These are phyloP conservation scores for Ogataea ganodermae DNA, from an alignment of 805 yeast species.

Conservation along the genomic window DNA sequence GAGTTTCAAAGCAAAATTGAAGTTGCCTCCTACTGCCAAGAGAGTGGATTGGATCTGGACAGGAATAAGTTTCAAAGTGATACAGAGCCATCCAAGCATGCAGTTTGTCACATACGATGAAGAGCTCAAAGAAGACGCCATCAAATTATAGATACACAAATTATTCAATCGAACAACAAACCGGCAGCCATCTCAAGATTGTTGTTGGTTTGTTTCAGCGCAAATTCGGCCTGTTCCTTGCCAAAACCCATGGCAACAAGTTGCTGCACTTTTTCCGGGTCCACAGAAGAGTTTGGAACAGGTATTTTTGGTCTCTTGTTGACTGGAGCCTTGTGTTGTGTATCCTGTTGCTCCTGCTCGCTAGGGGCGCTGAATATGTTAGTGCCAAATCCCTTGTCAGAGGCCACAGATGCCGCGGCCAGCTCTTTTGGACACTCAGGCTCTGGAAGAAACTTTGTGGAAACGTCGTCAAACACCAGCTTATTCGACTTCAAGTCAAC, in stretches of 20 bases:
- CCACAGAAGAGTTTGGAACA: conserved; percentile 25
- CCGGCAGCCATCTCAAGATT: conserved; percentile 88
- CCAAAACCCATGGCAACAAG: conserved; percentile 73
- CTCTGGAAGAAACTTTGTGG: conserved; percentile 72
- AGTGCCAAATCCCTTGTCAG: conserved; percentile 37
- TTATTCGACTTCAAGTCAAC: conserved; percentile 71
- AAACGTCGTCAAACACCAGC: conserved; percentile 70
- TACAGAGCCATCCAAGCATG: conserved; percentile 56
- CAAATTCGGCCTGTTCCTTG: conserved; percentile 60
- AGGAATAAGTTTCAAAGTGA: conserved; percentile 60
- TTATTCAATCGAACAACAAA: conserved; percentile 48
- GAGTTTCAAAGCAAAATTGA: conserved; percentile 66
- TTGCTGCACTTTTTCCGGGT: conserved; percentile 38
- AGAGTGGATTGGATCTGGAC: conserved; percentile 67
- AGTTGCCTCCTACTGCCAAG: conserved; percentile 42
- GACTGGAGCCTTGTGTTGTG: neutral
- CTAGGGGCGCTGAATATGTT: conserved; percentile 30
- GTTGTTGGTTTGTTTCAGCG: conserved; percentile 68
- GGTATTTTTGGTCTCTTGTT: conserved; percentile 26
- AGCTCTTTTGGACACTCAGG: conserved; percentile 57
- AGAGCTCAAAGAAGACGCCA: conserved; percentile 23
- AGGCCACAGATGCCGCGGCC: conserved; percentile 11
- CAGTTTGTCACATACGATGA: conserved; percentile 29
- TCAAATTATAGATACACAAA: conserved; percentile 11
- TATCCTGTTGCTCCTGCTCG: neutral